Base-by-base conservation (phyloP, 352 stramenopile genomes). In the Stramenopiles sp. region DNA sequence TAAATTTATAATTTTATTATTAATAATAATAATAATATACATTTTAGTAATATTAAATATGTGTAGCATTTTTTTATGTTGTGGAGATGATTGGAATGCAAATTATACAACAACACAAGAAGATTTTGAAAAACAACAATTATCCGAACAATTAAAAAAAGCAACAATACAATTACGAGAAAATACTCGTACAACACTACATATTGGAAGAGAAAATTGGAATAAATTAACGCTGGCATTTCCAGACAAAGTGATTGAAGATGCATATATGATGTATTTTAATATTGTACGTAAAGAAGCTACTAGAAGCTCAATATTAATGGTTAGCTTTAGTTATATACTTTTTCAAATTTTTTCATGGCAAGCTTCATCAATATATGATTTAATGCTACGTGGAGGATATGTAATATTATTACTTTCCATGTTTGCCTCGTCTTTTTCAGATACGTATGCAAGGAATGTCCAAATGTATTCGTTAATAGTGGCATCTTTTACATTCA, bases 311-410 rank as follows among this genome's bases (percentile, higher is more conserved):
- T 69, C 53, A 23, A 23, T 69, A 27, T 27, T 69, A 20, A 69
- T 69, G 53, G 20, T 69, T 20, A 23, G 20, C 53, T 69, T 69
- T 69, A 20, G 27, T 20, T 69, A 69, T 27, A 69, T 69, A 69
- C 27, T 69, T 20, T 69, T 69, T 69, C 53, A 69, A 69, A 69
- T 69, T 23, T 69, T 69, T 69, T 69, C 53, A 20, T 69, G 53
- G 53, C 53, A 69, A 27, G 27, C 53, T 27, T 23, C 53, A 27
- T 20, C 20, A 20, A 23, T 23, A 20, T 20, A 23, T 69, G 53
- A 69, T 27, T 27, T 69, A 23, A 27, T 27, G 53, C 53, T 69
- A 20, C 53, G 53, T 23, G 53, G 53, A 27, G 53, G 53, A 20
- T 69, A 69, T 27, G 53, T 69, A 20, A 69, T 69, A 23, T 69